Evolutionary conservation across 495 filamentous ascomycete species (phyloP), one percentile per base, ranked within the genome.

Genomic region (Aspergillus cavernicola): DNA sequence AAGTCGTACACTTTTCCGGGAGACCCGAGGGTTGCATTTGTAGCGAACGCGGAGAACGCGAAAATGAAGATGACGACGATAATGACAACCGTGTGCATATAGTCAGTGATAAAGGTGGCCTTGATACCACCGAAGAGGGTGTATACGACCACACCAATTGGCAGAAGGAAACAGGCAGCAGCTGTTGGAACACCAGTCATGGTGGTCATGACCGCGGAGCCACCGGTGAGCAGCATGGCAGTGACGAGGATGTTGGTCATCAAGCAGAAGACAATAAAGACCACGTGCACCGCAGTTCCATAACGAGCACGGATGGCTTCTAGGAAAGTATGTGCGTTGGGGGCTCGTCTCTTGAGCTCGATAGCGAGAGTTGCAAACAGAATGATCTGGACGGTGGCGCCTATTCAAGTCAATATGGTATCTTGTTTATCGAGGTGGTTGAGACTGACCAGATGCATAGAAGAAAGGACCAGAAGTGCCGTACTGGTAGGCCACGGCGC

Each of bases 351-450:
- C 73, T 97, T 97, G 31, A 96, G 71, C 67, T 96, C 92, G 62
- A 97, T 97, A 33, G 92, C 92, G 23, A 97, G 74, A 0, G 90
- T 95, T 36, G 92, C 92, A 66, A 97, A 97, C 3, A 97, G 79
- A 39, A 97, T 73, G 64, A 97, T 78, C 52, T 81, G 77, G 26
- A 83, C 79, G 11, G 72, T 77, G 28, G 81, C 81, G 15, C 72
- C 82, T 72, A 43, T 55, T 43, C 9, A 18, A 10, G 31, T 55
- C 18, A 58, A 16, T 28, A 37, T 29, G 13, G 11, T 43, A 1
- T n/a, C 16, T 8, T 35, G 46, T 20, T 32, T 20, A 31, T 2
- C n/a, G n/a, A n/a, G n/a, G n/a, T n/a, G n/a, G n/a, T n/a, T n/a
- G n/a, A n/a, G 16, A 50, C 65, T 37, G 20, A 71, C 71, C 80